Evolutionary conservation across 2,329 filamentous ascomycete genomes (phyloP), one percentile per base, ranked within the genome.

Genomic region (Septoria petroselini): DNA sequence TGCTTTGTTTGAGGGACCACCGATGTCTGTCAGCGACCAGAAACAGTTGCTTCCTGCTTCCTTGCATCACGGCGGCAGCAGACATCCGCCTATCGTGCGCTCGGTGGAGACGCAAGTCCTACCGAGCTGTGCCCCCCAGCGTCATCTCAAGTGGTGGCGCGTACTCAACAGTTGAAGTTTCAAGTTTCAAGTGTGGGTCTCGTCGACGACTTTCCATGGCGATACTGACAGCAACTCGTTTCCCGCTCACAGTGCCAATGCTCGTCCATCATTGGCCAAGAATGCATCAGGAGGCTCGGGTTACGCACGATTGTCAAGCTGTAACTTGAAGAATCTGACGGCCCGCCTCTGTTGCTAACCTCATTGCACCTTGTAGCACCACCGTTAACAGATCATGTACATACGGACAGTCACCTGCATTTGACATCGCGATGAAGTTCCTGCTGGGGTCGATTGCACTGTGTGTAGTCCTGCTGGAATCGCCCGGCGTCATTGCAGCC

Each of bases 401-500:
- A 29, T n/a, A 15, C 38, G 37, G 27, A 15, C 34, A 48, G 8
- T 15, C 37, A 27, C 45, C 11, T 48, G 18, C 17, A 25, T 19
- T 30, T 21, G 34, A 47, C 15, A 14, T 8, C 15, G 27, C 14
- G 23, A 41, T 41, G 39, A 31, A 41, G 21, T 23, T 17, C 23
- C 23, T 25, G 8, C 25, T 41, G 1, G 14, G 17, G 37, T 17
- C 29, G 17, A 19, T 41, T 12, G 30, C 37, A 7, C 27, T 48
- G 11, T 19, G 17, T 21, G 38, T 38, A 11, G 23, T 43, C 35
- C 41, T 17, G 8, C 19, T 50, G 12, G 37, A 33, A 9, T 5
- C 17, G 29, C 19, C 29, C 19, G 23, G 19, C 5, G 33, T 40
- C 21, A 47, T 23, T 46, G 65, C 63, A 33, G 68, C 68, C 11